Evolutionary conservation across 768 basidiomycete genomes (phyloP).

Genomic region (Daedaleopsis sinensis): DNA sequence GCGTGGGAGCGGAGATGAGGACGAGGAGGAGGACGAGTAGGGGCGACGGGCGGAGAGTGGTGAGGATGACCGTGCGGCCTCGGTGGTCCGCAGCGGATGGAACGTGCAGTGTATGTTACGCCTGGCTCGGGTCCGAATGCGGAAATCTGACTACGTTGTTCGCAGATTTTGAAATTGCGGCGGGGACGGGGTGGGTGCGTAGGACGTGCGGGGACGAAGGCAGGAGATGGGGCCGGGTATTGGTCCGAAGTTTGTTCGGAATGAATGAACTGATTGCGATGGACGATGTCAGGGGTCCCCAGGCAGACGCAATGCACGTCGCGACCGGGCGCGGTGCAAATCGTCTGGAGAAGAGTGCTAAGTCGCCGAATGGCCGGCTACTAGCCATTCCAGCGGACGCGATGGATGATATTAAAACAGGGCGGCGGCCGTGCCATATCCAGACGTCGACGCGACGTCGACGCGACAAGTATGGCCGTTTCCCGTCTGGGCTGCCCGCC

Average conservation of each 20-base stretch:
- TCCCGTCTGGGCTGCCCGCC: neutral
- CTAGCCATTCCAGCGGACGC: neutral
- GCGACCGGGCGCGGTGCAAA: neutral
- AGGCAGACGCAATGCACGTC: neutral
- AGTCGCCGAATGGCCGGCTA: neutral
- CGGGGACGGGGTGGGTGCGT: neutral
- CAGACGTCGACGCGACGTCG: too few relatives aligned
- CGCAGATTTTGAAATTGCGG: neutral
- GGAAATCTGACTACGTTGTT: neutral
- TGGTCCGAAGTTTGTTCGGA: neutral
- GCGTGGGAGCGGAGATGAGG: constrained; percentile 28
- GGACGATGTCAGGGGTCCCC: neutral
- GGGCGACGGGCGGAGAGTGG: constrained; percentile 10
- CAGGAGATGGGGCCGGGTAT: neutral
- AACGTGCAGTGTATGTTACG: constrained; percentile 19
- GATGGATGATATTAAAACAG: neutral
- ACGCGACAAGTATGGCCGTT: too few relatives aligned
- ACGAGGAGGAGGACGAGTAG: constrained; percentile 35
- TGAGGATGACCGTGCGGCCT: too few relatives aligned
- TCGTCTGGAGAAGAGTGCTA: neutral
- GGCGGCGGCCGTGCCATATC: neutral
- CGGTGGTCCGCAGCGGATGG: too few relatives aligned
- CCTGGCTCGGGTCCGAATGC: neutral
- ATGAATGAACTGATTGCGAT: neutral
- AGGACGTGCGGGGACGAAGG: neutral